Conservation (phyloP, 1,139 yeast species). For the Sugiyamaella grinbergsii region DNA sequence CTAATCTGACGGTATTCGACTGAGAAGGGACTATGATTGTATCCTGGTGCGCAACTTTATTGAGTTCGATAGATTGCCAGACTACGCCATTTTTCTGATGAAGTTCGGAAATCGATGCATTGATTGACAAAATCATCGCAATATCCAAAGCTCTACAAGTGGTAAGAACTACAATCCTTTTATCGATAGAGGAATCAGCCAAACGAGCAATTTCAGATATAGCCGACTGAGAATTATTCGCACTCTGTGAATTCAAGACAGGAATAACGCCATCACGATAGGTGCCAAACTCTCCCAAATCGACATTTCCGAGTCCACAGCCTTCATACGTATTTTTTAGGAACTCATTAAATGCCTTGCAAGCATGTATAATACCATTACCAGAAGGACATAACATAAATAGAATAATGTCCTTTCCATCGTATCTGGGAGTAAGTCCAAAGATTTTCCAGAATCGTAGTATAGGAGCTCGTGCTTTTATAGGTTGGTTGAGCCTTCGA, state of each 20-base stretch:
- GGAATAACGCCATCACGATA: constrained; percentile 24
- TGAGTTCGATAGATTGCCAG: constrained; percentile 54
- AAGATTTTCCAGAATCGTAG: constrained; percentile 45
- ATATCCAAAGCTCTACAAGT: constrained; percentile 8
- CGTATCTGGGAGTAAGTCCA: constrained; percentile 42
- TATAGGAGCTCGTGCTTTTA: constrained; percentile 43
- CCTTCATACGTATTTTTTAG: constrained; percentile 43
- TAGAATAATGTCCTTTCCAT: constrained; percentile 37
- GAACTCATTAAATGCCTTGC: constrained; percentile 34
- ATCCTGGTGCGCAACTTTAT: constrained; percentile 51
- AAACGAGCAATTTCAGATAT: constrained; percentile 17
- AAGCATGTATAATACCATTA: constrained; percentile 33
- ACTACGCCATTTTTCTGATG: constrained; percentile 32
- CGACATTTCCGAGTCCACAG: constrained; percentile 41
- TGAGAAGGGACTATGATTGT: constrained; percentile 54
- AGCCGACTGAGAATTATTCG: constrained; percentile 3
- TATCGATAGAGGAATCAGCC: constrained; percentile 11
- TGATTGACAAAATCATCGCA: constrained; percentile 3
- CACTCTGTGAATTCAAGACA: constrained; percentile 5
- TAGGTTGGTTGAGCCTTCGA: constrained; percentile 34
- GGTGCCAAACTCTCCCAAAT: constrained; percentile 34
- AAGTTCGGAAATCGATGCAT: constrained; percentile 21
- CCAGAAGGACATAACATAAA: constrained; percentile 40
- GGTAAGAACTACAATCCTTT: constrained; percentile 19
- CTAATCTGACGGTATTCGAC: constrained; percentile 51